Evolutionary conservation across 805 yeast species (phyloP), one percentile per base, ranked within the genome.

Genomic region (Zygosaccharomyces pseudorouxii): DNA sequence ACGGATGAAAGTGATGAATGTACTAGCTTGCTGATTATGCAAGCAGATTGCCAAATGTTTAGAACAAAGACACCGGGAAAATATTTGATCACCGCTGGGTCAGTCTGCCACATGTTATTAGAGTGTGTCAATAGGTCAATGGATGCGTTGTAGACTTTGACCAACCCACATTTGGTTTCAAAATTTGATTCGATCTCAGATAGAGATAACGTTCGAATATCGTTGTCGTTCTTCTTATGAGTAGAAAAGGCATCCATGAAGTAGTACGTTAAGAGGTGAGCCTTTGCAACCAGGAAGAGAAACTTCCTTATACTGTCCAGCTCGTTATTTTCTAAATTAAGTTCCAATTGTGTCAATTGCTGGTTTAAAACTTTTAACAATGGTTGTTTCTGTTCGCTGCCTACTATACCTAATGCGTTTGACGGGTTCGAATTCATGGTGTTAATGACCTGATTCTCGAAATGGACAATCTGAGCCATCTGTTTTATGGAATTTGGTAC

Each of bases 31-130:
- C 86, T 86, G 28, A 93, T 80, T 33, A 92, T 81, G 57, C 89
- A 85, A 1, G 96, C 81, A 1, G 96, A 86, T 67, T 93, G 98
- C 96, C 98, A 89, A 25, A 90, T 78, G 42, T 84, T 81, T 52
- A 89, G 72, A 1, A 89, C 79, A 62, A 86, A 84, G 1, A 87
- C 89, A 44, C 86, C 86, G 0, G 99, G 98, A 40, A 92, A 74
- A 59, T 85, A 88, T 57, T 76, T 79, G 60, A 90, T 78, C 59
- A 88, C 84, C 29, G 72, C 73, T 38, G 77, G 76, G 59, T 84
- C 81, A 25, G 76, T 71, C 19, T 74, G 70, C 51, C 83, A 82
- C 52, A 89, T 80, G 16, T 73, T 62, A 45, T 79, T 76, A 20
- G 86, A 80, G 65, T 87, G 95, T 30, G 75, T 75, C 45, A 92